Evolutionary conservation across 2,329 filamentous ascomycete genomes (phyloP).

Genomic region (Davidsoniella neocaledoniae): DNA sequence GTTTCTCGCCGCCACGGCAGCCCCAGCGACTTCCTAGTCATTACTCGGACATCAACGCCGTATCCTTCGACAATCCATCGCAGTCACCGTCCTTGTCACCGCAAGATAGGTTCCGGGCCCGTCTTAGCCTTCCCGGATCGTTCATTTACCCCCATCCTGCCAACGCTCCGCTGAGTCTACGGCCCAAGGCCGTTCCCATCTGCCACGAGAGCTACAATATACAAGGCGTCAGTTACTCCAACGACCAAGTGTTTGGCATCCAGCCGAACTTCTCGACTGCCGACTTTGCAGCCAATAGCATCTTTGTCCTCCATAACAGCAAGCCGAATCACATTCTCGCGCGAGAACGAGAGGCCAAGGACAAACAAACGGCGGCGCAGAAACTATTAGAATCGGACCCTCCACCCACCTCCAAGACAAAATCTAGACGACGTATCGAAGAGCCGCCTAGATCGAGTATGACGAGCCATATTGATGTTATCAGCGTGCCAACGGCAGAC

Average conservation of each 20-base stretch:
- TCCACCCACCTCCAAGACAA: not conserved
- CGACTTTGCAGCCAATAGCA: slow-evolving; percentile 9
- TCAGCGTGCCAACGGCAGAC: slow-evolving; percentile 74
- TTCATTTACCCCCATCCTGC: not conserved
- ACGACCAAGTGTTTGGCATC: slow-evolving; percentile 8
- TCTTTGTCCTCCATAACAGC: slow-evolving; percentile 12
- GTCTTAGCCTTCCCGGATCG: too few species aligned
- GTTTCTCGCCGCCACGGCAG: too few species aligned
- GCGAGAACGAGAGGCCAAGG: not conserved
- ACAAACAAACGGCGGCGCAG: too few species aligned
- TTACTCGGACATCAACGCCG: too few species aligned
- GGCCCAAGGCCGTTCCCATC: slow-evolving; percentile 1
- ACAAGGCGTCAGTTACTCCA: not conserved
- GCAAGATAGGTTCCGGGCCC: too few species aligned
- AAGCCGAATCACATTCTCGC: not conserved
- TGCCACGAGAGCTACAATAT: slow-evolving; percentile 6
- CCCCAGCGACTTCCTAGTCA: too few species aligned
- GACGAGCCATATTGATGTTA: slow-evolving; percentile 57
- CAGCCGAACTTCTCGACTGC: slow-evolving; percentile 4
- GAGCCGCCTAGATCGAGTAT: slow-evolving; percentile 28
- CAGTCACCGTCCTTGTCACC: too few species aligned
- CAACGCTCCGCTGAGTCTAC: not conserved
- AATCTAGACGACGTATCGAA: too few species aligned
- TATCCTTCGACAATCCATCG: too few species aligned
- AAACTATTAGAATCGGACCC: not conserved